These are phyloP conservation scores for Erysimum pusillum DNA, from an alignment of 441 rosid species.

Conservation along the genomic window DNA sequence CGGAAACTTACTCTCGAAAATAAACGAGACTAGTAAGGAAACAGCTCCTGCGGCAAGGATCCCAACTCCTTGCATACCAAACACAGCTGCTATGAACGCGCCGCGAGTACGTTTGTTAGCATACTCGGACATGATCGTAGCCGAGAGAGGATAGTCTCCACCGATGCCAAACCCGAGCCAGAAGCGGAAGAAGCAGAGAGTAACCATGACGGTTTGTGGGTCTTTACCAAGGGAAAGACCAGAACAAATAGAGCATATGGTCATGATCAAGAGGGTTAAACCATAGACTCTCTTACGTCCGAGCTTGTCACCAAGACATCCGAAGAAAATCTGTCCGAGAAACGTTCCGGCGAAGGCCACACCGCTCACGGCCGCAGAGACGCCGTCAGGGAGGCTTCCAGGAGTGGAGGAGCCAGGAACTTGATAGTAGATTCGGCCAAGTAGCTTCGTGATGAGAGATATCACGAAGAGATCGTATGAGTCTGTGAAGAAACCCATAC, in stretches of 20 bases:
- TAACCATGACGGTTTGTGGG: conserved; percentile 50
- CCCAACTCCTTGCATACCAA: conserved; percentile 69
- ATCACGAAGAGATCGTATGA: conserved; percentile 67
- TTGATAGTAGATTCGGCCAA: conserved; percentile 60
- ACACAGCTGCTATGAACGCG: conserved; percentile 60
- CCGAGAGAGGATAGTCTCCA: conserved; percentile 65
- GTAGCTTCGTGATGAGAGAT: conserved; percentile 62
- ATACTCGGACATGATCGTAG: conserved; percentile 72
- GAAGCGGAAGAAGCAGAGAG: conserved; percentile 69
- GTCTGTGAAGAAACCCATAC: conserved; percentile 70
- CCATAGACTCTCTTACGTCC: conserved; percentile 62
- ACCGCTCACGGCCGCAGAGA: conserved; percentile 56
- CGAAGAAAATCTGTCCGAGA: conserved; percentile 63
- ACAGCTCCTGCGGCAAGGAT: conserved; percentile 56
- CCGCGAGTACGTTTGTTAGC: conserved; percentile 64
- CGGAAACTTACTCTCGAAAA: conserved; percentile 47
- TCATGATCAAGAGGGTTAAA: conserved; percentile 61
- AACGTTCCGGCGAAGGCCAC: conserved; percentile 66
- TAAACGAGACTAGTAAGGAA: conserved; percentile 43
- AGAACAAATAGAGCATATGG: conserved; percentile 52
- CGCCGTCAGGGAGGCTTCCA: conserved; percentile 51
- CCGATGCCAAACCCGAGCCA: conserved; percentile 74
- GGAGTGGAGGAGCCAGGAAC: conserved; percentile 52
- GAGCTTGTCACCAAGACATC: conserved; percentile 64
- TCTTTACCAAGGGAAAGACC: conserved; percentile 55